Base-by-base conservation (phyloP, 1,139 yeast species). In the Blastobotrys capitulatus region DNA sequence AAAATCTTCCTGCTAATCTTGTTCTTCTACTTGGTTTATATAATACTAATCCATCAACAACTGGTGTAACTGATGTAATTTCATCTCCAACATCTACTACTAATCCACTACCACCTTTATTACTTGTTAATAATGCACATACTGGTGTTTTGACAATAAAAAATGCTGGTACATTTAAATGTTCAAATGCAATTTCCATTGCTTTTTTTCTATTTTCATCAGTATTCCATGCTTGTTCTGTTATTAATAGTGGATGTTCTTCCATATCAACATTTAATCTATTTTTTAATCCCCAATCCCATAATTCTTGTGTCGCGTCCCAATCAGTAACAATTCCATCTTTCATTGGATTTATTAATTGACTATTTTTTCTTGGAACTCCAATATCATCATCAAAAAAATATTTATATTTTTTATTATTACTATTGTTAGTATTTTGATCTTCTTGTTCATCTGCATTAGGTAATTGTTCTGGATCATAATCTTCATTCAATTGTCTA, bases 61-160 rank as follows among this genome's bases (percentile, higher is more conserved):
- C 94, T 0, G 99, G 97, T 1, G 96, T 86, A 1, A 86, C 95
- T 49, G 92, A 81, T 15, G 83, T 76, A 1, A 85, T 72, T 58
- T 86, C 90, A 61, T 89, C 95, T 2, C 99, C 98, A 40, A 90
- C 71, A 66, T 94, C 97, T 38, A 94, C 95, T 32, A 94, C 94
- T 48, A 92, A 72, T 62, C 97, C 95, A 58, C 86, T 86, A 40
- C 96, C 87, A 40, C 96, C 88, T 64, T 96, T 79, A 3, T 97
- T 97, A 58, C 87, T 86, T 20, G 96, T 95, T 69, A 92, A 92
- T 6, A 96, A 83, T 1, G 88, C 82, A 69, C 96, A 87, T 0
- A 95, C 87, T 16, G 97, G 95, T 2, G 83, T 76, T 54, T 90
- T 86, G 29, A 90, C 92, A 38, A 88, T 69, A 65, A 86, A 94